These are phyloP conservation scores for Rhinocladiella similis DNA, from an alignment of 2,329 filamentous ascomycete genomes.

Conservation along the genomic window DNA sequence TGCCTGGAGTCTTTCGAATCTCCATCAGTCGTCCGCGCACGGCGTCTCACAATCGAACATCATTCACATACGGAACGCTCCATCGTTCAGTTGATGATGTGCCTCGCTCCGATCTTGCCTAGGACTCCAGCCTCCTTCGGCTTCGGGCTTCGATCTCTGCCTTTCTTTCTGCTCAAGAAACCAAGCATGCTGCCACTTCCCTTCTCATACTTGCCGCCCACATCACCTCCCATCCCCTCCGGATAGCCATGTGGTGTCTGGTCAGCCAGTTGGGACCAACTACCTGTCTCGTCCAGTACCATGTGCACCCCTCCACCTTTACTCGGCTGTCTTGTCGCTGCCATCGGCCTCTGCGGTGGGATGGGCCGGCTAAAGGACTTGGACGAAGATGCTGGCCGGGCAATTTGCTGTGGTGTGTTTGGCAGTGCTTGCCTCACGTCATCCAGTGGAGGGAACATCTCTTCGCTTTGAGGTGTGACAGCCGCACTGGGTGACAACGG, in stretches of 20 bases:
- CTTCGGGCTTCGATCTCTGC: slow-evolving; percentile 87
- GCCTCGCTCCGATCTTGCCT: slow-evolving; percentile 89
- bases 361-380: slow-evolving; percentile 43
- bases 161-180: slow-evolving; percentile 86
- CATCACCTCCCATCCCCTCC: slow-evolving; percentile 4
- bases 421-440: slow-evolving; percentile 23
- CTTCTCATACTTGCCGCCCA: slow-evolving; percentile 39
- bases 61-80: too few relatives aligned
- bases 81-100: slow-evolving; percentile 65
- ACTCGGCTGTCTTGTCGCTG: slow-evolving; percentile 69
- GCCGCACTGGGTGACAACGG: slow-evolving; percentile 25
- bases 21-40: too few relatives aligned
- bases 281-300: slow-evolving; percentile 82
- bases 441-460: slow-evolving; percentile 13
- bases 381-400: slow-evolving; percentile 20
- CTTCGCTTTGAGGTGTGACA: slow-evolving; percentile 6
- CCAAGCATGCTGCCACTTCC: slow-evolving; percentile 74
- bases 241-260: slow-evolving; percentile 63
- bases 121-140: slow-evolving; percentile 90
- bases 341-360: slow-evolving; percentile 36
- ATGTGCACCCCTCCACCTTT: slow-evolving; percentile 86
- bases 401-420: slow-evolving; percentile 5
- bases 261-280: slow-evolving; percentile 87
- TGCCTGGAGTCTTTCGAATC: background rate
- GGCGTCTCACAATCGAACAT: too few relatives aligned